These are phyloP conservation scores for Amanita thiersii DNA, from an alignment of 768 basidiomycete genomes.

Conservation along the genomic window DNA sequence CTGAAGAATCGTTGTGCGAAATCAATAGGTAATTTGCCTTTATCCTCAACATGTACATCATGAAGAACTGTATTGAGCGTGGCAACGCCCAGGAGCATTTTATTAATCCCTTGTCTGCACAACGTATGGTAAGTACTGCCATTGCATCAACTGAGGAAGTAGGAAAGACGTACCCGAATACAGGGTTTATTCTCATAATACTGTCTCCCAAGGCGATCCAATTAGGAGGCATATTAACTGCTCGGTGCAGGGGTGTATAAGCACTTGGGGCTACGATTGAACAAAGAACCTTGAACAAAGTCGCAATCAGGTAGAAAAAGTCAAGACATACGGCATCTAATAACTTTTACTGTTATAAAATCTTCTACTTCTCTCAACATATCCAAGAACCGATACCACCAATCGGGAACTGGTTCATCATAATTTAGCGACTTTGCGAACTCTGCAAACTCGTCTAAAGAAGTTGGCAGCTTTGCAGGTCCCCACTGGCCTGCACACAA, in stretches of 20 bases:
- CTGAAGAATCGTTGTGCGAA: background rate
- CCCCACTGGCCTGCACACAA: constrained; percentile 4
- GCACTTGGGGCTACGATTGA: constrained; percentile 16
- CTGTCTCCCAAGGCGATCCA: constrained; percentile 27
- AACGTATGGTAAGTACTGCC: background rate
- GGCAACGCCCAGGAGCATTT: background rate
- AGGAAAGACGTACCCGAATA: constrained; percentile 6
- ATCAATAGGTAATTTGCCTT: background rate
- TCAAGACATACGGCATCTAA: constrained; percentile 15
- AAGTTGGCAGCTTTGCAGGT: constrained; percentile 8
- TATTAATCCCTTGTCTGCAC: background rate
- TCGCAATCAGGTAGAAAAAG: background rate
- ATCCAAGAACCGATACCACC: constrained; percentile 18
- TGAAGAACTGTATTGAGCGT: background rate
- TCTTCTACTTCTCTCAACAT: constrained; percentile 19
- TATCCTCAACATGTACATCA: background rate
- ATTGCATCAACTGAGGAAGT: background rate
- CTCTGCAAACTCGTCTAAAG: constrained; percentile 12
- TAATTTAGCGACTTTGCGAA: constrained; percentile 9
- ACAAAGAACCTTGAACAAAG: background rate
- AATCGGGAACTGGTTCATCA: constrained; percentile 16
- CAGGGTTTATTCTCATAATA: constrained; percentile 17
- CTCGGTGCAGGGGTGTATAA: constrained; percentile 19
- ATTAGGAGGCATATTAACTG: constrained; percentile 20
- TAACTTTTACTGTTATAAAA: constrained; percentile 2